phyloP scores from a whole-genome alignment of 176 grass and related monocot genomes.

The Oryza coarctata region DNA sequence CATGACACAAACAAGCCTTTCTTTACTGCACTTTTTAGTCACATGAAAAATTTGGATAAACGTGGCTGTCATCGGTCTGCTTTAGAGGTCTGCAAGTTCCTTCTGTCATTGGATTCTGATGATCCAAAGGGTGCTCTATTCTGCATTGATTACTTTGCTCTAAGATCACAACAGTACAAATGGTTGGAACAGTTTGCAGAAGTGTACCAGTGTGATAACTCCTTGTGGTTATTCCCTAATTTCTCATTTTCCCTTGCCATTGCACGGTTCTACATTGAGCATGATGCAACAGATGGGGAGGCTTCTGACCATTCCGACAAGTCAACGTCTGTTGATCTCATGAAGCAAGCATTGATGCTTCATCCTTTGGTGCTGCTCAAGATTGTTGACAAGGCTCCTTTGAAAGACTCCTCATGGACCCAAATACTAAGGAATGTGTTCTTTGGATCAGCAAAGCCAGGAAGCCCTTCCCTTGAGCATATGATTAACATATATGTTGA shows the following conservation, averaged over 20 bases:
- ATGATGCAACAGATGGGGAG: constrained; percentile 31
- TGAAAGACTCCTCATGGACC: constrained; percentile 82
- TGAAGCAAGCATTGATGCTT: constrained; percentile 99
- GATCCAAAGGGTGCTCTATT: constrained; percentile 91
- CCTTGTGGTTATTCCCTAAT: constrained; percentile 90
- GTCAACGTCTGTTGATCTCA: constrained; percentile 71
- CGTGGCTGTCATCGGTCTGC: constrained; percentile 95
- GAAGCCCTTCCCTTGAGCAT: constrained; percentile 93
- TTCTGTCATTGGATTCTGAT: constrained; percentile 88
- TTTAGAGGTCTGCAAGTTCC: constrained; percentile 93
- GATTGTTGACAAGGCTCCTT: constrained; percentile 86
- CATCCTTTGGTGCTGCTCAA: constrained; percentile 78
- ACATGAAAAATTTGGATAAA: constrained; percentile 92
- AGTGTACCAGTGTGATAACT: constrained; percentile 80
- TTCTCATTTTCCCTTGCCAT: constrained; percentile 92
- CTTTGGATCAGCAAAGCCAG: constrained; percentile 93
- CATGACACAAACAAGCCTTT: constrained; percentile 89
- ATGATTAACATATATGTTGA: constrained; percentile 97
- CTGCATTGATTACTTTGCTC: constrained; percentile 96
- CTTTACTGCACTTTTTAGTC: constrained; percentile 83
- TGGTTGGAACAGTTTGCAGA: constrained; percentile 90
- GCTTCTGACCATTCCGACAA: constrained; percentile 52
- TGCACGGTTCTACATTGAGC: constrained; percentile 78
- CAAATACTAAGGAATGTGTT: constrained; percentile 85
- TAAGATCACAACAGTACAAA: constrained; percentile 88